Evolutionary conservation across 352 stramenopile species (phyloP).

Genomic region (Detonula confervacea): DNA sequence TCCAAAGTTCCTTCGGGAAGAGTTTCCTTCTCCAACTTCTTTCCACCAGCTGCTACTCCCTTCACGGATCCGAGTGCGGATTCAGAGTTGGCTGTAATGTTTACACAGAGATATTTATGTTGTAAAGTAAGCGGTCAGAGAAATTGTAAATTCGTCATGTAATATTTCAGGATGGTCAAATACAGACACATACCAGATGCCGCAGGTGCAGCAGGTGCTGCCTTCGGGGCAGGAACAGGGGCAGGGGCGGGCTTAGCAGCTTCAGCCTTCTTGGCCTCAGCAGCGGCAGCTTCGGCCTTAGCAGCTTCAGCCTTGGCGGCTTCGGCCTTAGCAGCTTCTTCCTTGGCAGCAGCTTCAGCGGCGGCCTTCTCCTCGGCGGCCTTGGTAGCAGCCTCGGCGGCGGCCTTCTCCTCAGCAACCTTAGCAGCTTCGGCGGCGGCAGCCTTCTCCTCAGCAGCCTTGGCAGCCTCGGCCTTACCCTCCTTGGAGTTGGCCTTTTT

Average conservation of each 20-base stretch:
- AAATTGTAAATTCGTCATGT: too few relatives aligned
- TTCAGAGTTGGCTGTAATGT: too few relatives aligned
- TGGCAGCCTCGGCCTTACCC: constrained; percentile 7
- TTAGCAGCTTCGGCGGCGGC: constrained; percentile 22
- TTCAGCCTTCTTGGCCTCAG: constrained; percentile 19
- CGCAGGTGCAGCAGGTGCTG: constrained; percentile 17
- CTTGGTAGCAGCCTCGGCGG: too few relatives aligned
- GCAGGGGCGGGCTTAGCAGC: too few relatives aligned
- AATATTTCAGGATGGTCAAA: too few relatives aligned
- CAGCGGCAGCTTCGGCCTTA: constrained; percentile 22
- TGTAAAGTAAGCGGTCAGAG: too few relatives aligned
- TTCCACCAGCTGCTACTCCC: constrained; percentile 61
- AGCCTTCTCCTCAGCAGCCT: constrained; percentile 22
- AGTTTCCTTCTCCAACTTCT: constrained; percentile 80
- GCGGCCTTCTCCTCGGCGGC: too few relatives aligned
- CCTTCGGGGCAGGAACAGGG: constrained; percentile 8
- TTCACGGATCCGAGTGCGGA: constrained; percentile 70
- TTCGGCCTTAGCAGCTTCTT: constrained; percentile 28
- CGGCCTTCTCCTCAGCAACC: constrained; percentile 44
- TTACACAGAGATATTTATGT: too few relatives aligned
- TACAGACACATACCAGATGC: constrained; percentile 1
- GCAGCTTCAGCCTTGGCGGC: constrained; percentile 14
- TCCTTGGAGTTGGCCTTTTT: constrained; percentile 6
- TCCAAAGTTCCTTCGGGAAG: constrained; percentile 70
- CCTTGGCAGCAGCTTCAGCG: constrained; percentile 8